Conservation (phyloP, 2,329 filamentous ascomycete genomes). For the Exophiala sideris region DNA sequence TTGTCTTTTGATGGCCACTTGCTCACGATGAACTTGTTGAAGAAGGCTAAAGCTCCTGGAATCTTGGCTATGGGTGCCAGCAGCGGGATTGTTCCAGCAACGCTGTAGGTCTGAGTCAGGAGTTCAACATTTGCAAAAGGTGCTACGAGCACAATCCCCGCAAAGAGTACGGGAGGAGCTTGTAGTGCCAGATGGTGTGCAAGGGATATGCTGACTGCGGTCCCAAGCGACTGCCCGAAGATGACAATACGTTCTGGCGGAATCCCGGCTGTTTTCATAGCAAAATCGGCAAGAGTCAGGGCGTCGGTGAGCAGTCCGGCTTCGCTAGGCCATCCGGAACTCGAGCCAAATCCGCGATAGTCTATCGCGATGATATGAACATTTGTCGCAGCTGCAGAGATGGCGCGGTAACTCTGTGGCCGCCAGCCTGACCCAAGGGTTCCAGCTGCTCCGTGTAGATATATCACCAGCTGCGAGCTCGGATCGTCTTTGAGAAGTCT, state of each 20-base stretch:
- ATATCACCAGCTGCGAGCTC: slow-evolving; percentile 45
- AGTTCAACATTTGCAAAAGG: slow-evolving; percentile 55
- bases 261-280: slow-evolving; percentile 50
- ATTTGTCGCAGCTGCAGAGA: slow-evolving; percentile 50
- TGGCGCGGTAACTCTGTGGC: slow-evolving; percentile 54
- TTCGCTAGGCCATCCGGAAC: slow-evolving; percentile 57
- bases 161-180: slow-evolving; percentile 47
- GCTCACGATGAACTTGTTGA: slow-evolving; percentile 48
- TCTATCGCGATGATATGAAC: slow-evolving; percentile 60
- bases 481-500: slow-evolving; percentile 46
- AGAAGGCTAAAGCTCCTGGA: slow-evolving; percentile 44
- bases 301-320: slow-evolving; percentile 54
- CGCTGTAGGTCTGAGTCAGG: slow-evolving; percentile 55
- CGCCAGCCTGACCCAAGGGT: slow-evolving; percentile 56
- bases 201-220: slow-evolving; percentile 49
- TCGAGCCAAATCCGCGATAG: slow-evolving; percentile 83
- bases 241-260: slow-evolving; percentile 56
- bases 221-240: slow-evolving; percentile 59
- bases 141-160: slow-evolving; percentile 55
- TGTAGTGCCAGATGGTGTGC: slow-evolving; percentile 43
- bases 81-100: slow-evolving; percentile 55
- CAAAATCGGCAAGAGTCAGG: slow-evolving; percentile 53
- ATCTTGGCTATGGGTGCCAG: slow-evolving; percentile 51
- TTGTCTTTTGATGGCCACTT: slow-evolving; percentile 53
- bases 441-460: slow-evolving; percentile 56